Percentiles rank a stretch among this genome's conserved stretches.
These are phyloP conservation scores for Spencermartinsiella europaea DNA, from an alignment of 805 yeast species.

Conservation along the genomic window DNA sequence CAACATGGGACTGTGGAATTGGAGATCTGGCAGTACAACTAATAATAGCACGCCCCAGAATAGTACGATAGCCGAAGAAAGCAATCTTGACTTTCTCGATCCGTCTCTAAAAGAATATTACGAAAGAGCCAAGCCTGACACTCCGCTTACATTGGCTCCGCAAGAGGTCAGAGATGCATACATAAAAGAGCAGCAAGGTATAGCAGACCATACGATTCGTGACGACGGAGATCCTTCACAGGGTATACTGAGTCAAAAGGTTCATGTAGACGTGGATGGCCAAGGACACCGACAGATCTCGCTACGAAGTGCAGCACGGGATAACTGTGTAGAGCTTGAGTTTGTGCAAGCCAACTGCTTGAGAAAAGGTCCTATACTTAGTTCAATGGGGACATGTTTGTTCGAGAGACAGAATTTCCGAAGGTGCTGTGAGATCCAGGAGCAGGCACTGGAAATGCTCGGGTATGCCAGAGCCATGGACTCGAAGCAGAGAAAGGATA, in stretches of 20 bases:
- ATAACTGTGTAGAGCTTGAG: constrained; percentile 32
- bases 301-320: constrained; percentile 27
- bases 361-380: constrained; percentile 22
- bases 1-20: background rate
- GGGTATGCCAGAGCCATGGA: constrained; percentile 20
- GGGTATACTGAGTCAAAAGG: background rate
- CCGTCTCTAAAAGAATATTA: constrained; percentile 15
- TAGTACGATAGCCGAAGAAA: background rate
- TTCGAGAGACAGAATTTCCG: constrained; percentile 22
- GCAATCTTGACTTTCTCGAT: constrained; percentile 9
- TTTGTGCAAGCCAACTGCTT: constrained; percentile 26
- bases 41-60: background rate
- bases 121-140: constrained; percentile 16
- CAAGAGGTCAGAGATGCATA: constrained; percentile 7
- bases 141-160: constrained; percentile 17
- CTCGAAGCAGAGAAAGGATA: constrained; percentile 14
- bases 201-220: background rate
- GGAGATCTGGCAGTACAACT: background rate
- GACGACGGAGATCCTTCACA: background rate
- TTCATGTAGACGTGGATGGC: background rate
- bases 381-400: constrained; percentile 24
- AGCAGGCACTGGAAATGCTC: constrained; percentile 24
- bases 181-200: background rate
- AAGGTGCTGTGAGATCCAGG: constrained; percentile 28
- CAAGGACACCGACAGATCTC: constrained; percentile 5